Evolutionary conservation across 495 filamentous ascomycete species (phyloP).

Genomic region (Baudoinia panamericana): DNA sequence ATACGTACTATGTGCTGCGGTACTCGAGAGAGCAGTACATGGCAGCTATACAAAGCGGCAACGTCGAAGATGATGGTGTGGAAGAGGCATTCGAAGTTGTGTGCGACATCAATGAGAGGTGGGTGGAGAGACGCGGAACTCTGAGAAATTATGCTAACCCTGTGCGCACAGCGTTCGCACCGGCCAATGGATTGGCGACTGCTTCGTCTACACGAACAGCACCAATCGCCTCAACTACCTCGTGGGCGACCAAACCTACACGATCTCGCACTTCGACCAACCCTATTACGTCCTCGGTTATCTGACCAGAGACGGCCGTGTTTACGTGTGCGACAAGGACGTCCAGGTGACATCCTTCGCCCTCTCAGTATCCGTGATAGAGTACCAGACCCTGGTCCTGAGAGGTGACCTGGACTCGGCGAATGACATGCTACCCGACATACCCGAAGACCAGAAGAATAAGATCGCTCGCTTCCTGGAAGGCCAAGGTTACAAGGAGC

Average conservation of each 20-base stretch:
- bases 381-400: conserved; percentile 93
- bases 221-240: conserved; percentile 97
- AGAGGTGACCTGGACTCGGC: conserved; percentile 91
- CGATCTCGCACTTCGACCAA: conserved; percentile 93
- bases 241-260: conserved; percentile 95
- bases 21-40: conserved; percentile 81
- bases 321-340: conserved; percentile 94
- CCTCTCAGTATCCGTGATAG: conserved; percentile 84
- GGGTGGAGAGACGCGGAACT: conserved; percentile 16
- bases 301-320: conserved; percentile 77
- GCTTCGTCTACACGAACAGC: conserved; percentile 95
- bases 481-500: conserved; percentile 89
- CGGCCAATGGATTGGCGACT: conserved; percentile 97
- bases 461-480: conserved; percentile 97
- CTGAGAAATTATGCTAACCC: conserved; percentile 4
- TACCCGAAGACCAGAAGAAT: conserved; percentile 83
- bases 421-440: conserved; percentile 64
- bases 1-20: conserved; percentile 86
- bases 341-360: conserved; percentile 80
- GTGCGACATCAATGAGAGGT: conserved; percentile 86
- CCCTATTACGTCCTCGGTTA: conserved; percentile 93
- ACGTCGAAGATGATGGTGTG: conserved; percentile 88
- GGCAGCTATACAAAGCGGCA: conserved; percentile 63
- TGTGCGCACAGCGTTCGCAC: conserved; percentile 54
- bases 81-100: conserved; percentile 94